phyloP scores from a whole-genome alignment of 768 basidiomycete species.

The Pulveroboletus sp. region DNA sequence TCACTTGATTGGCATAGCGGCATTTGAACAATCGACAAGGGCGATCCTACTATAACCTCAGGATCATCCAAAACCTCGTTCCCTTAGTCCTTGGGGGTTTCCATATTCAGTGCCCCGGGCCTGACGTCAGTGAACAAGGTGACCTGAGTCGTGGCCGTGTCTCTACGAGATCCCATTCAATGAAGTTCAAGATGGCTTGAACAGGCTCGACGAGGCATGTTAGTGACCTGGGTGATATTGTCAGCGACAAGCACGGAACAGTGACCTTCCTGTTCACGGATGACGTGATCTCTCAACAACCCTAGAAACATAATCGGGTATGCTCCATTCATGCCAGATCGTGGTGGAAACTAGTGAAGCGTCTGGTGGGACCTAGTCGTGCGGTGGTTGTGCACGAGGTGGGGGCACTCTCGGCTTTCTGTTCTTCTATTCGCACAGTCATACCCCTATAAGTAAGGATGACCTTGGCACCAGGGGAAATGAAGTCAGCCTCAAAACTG shows the following conservation, averaged over 20 bases:
- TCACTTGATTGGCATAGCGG: slow-evolving; percentile 58
- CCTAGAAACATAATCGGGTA: slow-evolving; percentile 67
- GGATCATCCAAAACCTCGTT: slow-evolving; percentile 56
- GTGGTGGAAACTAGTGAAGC: slow-evolving; percentile 4
- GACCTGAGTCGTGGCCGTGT: slow-evolving; percentile 62
- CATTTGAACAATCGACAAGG: slow-evolving; percentile 52
- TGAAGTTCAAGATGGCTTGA: slow-evolving; percentile 60
- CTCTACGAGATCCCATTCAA: slow-evolving; percentile 72
- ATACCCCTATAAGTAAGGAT: slow-evolving; percentile 50
- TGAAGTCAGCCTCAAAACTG: slow-evolving; percentile 69
- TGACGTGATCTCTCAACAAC: slow-evolving; percentile 59
- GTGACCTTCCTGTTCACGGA: slow-evolving; percentile 59
- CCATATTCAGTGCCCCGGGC: slow-evolving; percentile 63
- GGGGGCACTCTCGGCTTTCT: slow-evolving; percentile 10
- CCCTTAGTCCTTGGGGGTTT: slow-evolving; percentile 61
- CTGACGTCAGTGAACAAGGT: slow-evolving; percentile 37
- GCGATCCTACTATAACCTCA: slow-evolving; percentile 53
- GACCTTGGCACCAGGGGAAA: slow-evolving; percentile 71
- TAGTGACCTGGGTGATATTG: slow-evolving; percentile 74
- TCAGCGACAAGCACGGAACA: slow-evolving; percentile 52
- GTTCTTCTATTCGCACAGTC: slow-evolving; percentile 6
- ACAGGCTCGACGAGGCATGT: slow-evolving; percentile 54
- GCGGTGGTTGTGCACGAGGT: slow-evolving; percentile 73
- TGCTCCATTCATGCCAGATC: slow-evolving; percentile 14
- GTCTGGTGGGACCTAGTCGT: slow-evolving; percentile 39